Base-by-base conservation (phyloP, 345 rosid genomes). In the Arabidopsis arenosa region DNA sequence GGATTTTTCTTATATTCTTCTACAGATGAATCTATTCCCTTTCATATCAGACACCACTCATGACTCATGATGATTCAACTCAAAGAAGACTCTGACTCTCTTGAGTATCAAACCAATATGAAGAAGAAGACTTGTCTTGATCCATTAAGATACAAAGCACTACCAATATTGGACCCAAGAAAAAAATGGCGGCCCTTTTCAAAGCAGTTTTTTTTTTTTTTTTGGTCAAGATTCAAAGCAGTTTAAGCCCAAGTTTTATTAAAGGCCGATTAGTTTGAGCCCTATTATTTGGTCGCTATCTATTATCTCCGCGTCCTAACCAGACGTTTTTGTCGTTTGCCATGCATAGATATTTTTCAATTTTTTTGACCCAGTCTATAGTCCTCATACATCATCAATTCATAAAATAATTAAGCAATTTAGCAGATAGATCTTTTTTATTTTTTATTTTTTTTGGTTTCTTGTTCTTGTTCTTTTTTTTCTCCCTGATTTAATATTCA, bases 1-100 rank as follows among this genome's bases (percentile, higher is more conserved):
- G n/a, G 80, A 69, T 69, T 62, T 64, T 35, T 62, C 12, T 41
- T 52, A 36, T 52, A 45, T 35, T 9, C 56, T 18, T 63, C 26
- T 33, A 9, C 11, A 44, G 61, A 45, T 47, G 66, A 71, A 71
- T 77, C 9, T 70, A 70, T 77, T 71, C 76, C 72, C 72, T 56
- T 47, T 71, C 76, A 47, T 36, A 56, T 68, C 74, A 60, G 40
- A 72, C 23, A 39, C 63, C 35, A 66, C 11, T 58, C 44, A 58
- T 23, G 26, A 23, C 26, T 23, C 26, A 23, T 23, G 26, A 23
- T 23, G 26, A 23, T 23, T 23, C 26, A 23, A 23, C 26, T 23
- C 26, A 23, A 1, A 23, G 26, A 23, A 23, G 26, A 23, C 26
- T 23, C 1, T 23, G n/a, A n/a, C n/a, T n/a, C n/a, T n/a, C n/a